These are phyloP conservation scores for Skeletonema potamos DNA, from an alignment of 108 stramenopile genomes.

Conservation along the genomic window DNA sequence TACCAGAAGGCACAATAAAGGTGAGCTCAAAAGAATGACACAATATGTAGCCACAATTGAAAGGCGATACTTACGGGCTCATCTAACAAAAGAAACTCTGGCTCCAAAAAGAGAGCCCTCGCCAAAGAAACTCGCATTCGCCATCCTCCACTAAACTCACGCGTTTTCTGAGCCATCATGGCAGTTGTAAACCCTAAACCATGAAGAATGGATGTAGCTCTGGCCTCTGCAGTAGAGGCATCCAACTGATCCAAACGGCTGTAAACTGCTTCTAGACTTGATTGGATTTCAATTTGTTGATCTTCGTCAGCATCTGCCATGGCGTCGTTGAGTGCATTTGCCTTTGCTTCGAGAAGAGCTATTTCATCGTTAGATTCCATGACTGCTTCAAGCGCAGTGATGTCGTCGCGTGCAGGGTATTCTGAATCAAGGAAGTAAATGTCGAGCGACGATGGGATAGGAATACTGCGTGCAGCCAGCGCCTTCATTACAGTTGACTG, in stretches of 20 bases:
- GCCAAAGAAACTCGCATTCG: slow-evolving; percentile 92
- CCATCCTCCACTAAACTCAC: slow-evolving; percentile 98
- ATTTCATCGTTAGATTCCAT: slow-evolving; percentile 94
- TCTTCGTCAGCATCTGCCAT: slow-evolving; percentile 91
- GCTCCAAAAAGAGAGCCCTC: slow-evolving; percentile 75
- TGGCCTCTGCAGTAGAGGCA: slow-evolving; percentile 94
- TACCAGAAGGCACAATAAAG: neutral
- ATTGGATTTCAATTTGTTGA: slow-evolving; percentile 68
- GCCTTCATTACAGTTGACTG: slow-evolving; percentile 95
- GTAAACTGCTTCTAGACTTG: slow-evolving; percentile 84
- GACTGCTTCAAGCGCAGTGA: slow-evolving; percentile 96
- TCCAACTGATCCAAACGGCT: slow-evolving; percentile 96
- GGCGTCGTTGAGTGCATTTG: slow-evolving; percentile 84
- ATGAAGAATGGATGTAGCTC: slow-evolving; percentile 94
- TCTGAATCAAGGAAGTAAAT: slow-evolving; percentile 96
- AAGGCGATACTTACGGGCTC: slow-evolving; percentile 91
- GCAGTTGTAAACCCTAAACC: slow-evolving; percentile 95
- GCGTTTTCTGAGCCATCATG: slow-evolving; percentile 93
- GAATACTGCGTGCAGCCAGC: slow-evolving; percentile 93
- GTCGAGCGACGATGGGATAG: slow-evolving; percentile 95
- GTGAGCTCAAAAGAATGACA: neutral
- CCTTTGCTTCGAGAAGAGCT: slow-evolving; percentile 82
- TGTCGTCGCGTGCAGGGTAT: slow-evolving; percentile 91
- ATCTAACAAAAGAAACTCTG: slow-evolving; percentile 93
- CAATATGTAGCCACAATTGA: slow-evolving; percentile 15